phyloP scores from a whole-genome alignment of 2,329 filamentous ascomycete genomes.

The Blastomyces silverae region DNA sequence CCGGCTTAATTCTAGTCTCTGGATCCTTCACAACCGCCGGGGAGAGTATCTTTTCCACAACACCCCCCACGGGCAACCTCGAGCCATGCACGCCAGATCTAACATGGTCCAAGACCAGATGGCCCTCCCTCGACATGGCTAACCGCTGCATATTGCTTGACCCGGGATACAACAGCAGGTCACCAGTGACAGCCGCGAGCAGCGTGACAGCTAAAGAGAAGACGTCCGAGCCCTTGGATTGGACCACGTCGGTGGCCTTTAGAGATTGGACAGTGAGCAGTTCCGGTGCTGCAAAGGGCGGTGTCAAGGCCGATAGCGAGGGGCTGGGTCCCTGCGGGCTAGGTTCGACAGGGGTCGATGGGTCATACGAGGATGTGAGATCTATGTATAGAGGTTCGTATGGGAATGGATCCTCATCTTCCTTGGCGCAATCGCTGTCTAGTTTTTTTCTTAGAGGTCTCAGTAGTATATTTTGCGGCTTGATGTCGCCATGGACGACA shows the following conservation, averaged over 20 bases:
- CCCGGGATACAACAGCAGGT: slow-evolving; percentile 40
- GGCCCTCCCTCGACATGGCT: slow-evolving; percentile 41
- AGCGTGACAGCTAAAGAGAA: slow-evolving; percentile 44
- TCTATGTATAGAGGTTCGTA: slow-evolving; percentile 41
- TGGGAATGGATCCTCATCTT: slow-evolving; percentile 26
- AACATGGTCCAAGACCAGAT: slow-evolving; percentile 39
- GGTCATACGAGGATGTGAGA: slow-evolving; percentile 39
- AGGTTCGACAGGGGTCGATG: slow-evolving; percentile 15
- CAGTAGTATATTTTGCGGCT: slow-evolving; percentile 43
- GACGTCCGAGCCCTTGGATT: slow-evolving; percentile 40
- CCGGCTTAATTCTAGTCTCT: slow-evolving; percentile 28
- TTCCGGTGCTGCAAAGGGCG: slow-evolving; percentile 43
- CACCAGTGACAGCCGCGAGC: slow-evolving; percentile 41
- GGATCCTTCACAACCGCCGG: slow-evolving; percentile 38
- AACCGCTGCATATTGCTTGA: slow-evolving; percentile 37
- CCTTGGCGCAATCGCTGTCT: slow-evolving; percentile 12
- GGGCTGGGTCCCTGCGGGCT: slow-evolving; percentile 19
- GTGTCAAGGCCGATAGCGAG: slow-evolving; percentile 37
- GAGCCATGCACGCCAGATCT: slow-evolving; percentile 34
- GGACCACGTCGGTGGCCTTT: slow-evolving; percentile 29
- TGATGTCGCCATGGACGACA: slow-evolving; percentile 46
- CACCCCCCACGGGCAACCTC: slow-evolving; percentile 37
- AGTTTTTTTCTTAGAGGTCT: slow-evolving; percentile 19
- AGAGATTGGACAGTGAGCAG: slow-evolving; percentile 32
- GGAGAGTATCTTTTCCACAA: slow-evolving; percentile 36